A percentile compares a stretch with the other conserved stretches of the same genome.
These are phyloP conservation scores for Cyclaneusma minus DNA, from an alignment of 2,329 filamentous ascomycete species.

Conservation along the genomic window DNA sequence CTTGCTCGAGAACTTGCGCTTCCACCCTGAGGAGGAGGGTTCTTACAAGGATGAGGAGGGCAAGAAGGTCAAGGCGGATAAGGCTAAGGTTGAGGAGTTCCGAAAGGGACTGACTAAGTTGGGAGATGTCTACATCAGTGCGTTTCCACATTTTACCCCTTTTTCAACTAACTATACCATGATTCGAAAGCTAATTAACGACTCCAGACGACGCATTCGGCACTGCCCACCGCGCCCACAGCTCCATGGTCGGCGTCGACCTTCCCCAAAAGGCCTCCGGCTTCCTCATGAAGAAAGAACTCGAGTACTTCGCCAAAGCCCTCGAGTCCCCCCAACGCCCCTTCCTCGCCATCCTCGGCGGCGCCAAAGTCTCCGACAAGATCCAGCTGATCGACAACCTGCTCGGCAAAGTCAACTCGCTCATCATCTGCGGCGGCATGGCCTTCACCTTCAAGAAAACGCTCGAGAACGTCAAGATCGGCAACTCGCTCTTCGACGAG, in stretches of 20 bases:
- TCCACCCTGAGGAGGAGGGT: conserved; percentile 96
- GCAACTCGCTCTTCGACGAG: conserved; percentile 84
- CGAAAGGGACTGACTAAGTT: conserved; percentile 87
- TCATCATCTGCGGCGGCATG: conserved; percentile 96
- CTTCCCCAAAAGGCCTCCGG: conserved; percentile 94
- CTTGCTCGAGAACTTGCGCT: conserved; percentile 92
- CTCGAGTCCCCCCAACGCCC: conserved; percentile 86
- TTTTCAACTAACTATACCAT: neutral
- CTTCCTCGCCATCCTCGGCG: conserved; percentile 96
- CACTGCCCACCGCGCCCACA: conserved; percentile 95
- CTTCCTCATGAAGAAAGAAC: conserved; percentile 99
- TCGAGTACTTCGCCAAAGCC: conserved; percentile 97
- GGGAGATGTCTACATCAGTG: conserved; percentile 92
- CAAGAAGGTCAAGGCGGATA: conserved; percentile 97
- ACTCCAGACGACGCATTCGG: conserved; percentile 84
- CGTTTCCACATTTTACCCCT: conserved; percentile 24
- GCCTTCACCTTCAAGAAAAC: conserved; percentile 99
- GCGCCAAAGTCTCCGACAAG: conserved; percentile 98
- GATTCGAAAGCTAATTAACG: conserved; percentile 10
- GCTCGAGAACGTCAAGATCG: conserved; percentile 79
- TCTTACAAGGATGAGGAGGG: conserved; percentile 85
- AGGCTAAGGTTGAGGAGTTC: conserved; percentile 83
- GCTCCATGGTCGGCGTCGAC: conserved; percentile 95
- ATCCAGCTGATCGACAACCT: conserved; percentile 99
- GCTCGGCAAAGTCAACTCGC: conserved; percentile 90